Conservation (phyloP, 192 early-diverging fungal genomes). For the Coemansia sp. region DNA sequence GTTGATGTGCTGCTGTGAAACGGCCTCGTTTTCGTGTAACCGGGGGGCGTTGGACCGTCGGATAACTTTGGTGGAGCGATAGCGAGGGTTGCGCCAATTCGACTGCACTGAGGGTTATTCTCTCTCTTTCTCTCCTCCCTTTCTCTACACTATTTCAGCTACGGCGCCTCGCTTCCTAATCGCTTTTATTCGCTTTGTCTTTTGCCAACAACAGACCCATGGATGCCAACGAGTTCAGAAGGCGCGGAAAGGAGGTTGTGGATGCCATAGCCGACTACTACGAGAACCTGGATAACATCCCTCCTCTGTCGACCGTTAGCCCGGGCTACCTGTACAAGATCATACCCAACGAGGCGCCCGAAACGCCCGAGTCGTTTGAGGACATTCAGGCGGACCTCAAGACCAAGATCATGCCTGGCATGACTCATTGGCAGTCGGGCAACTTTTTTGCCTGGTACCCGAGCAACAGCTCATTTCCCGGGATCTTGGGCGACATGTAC, state of each 20-base stretch:
- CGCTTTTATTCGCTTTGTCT: neutral
- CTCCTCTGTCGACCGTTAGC: constrained; percentile 56
- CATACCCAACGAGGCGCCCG: constrained; percentile 59
- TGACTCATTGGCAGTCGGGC: constrained; percentile 68
- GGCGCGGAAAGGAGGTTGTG: constrained; percentile 58
- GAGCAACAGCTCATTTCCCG: constrained; percentile 54
- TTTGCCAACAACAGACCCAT: constrained; percentile 10
- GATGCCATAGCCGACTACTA: constrained; percentile 65
- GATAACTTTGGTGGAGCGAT: neutral
- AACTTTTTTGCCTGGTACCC: constrained; percentile 67
- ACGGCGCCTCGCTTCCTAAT: neutral
- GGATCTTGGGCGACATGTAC: constrained; percentile 65
- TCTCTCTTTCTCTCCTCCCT: neutral
- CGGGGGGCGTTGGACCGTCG: neutral
- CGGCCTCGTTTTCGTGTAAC: neutral
- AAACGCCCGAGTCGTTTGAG: constrained; percentile 53
- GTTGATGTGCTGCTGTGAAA: neutral
- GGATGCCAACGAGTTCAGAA: constrained; percentile 59
- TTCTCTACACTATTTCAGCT: neutral
- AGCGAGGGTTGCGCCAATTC: neutral
- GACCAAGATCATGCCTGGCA: constrained; percentile 62
- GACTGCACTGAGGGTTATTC: neutral
- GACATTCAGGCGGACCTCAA: constrained; percentile 51
- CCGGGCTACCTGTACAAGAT: constrained; percentile 60
- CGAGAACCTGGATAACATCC: constrained; percentile 41